Percentiles rank a stretch among this genome's conserved stretches.
Conservation (phyloP, 345 rosid species). For the Raphanus raphanistrum region DNA sequence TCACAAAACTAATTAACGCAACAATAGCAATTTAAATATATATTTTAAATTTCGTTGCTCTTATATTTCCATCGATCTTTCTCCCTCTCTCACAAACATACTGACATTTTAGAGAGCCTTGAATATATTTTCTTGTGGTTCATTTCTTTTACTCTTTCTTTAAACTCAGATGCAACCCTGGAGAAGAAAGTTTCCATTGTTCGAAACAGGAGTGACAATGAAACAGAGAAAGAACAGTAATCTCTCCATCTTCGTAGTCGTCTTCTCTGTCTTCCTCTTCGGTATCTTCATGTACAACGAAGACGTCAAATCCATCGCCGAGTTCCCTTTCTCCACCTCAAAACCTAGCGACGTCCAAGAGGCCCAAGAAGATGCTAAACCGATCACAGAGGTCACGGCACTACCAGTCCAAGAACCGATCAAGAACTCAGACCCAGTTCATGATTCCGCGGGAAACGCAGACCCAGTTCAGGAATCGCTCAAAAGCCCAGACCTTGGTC, state of each 20-base stretch:
- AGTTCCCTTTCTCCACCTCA: slow-evolving; percentile 74
- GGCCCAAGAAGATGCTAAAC: slow-evolving; percentile 12
- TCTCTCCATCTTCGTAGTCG: slow-evolving; percentile 63
- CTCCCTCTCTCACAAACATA: slow-evolving; percentile 31
- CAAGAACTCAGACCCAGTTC: slow-evolving; percentile 31
- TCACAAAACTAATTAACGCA: slow-evolving; percentile 38
- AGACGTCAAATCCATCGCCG: slow-evolving; percentile 81
- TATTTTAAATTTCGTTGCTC: not conserved
- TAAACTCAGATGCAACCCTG: slow-evolving; percentile 51
- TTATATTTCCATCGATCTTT: slow-evolving; percentile 37
- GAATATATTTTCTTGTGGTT: not conserved
- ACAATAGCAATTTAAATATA: not conserved
- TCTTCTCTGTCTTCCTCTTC: slow-evolving; percentile 67
- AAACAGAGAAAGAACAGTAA: slow-evolving; percentile 71
- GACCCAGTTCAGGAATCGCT: slow-evolving; percentile 42
- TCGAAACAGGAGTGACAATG: slow-evolving; percentile 57
- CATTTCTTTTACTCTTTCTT: not conserved
- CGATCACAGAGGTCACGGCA: slow-evolving; percentile 3
- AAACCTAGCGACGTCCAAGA: slow-evolving; percentile 47
- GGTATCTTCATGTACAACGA: slow-evolving; percentile 75
- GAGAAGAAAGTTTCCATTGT: slow-evolving; percentile 52
- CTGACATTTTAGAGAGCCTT: slow-evolving; percentile 14
- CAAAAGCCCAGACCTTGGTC: not conserved
- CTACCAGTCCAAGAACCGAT: slow-evolving; percentile 43
- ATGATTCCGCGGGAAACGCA: slow-evolving; percentile 32